Conservation (phyloP, 2,329 filamentous ascomycete species). For the Septoria linicola region DNA sequence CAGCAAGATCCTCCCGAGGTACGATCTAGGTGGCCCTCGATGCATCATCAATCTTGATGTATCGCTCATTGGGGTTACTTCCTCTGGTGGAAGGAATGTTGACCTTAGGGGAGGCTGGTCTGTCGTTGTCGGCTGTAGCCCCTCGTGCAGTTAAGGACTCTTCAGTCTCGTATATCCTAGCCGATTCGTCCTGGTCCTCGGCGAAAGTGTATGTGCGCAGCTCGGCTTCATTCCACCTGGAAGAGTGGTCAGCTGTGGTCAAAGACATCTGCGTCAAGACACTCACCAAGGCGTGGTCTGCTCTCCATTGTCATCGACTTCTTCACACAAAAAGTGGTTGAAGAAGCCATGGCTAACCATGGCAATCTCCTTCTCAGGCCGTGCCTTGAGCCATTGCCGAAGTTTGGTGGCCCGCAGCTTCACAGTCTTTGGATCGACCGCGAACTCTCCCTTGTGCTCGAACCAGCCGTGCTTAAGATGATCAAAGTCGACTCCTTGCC, state of each 20-base stretch:
- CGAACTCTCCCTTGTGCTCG: slow-evolving; percentile 32
- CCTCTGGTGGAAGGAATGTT: slow-evolving; percentile 9
- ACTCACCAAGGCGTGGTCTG: slow-evolving; percentile 35
- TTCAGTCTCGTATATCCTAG: slow-evolving; percentile 33
- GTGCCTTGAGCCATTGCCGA: slow-evolving; percentile 28
- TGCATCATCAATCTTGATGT: background rate
- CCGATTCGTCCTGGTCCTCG: slow-evolving; percentile 29
- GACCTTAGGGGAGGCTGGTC: slow-evolving; percentile 1
- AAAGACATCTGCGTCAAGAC: background rate
- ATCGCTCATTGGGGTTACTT: slow-evolving; percentile 10
- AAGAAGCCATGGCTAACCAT: slow-evolving; percentile 36
- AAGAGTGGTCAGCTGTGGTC: slow-evolving; percentile 1
- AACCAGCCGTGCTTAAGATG: slow-evolving; percentile 32
- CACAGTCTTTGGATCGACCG: slow-evolving; percentile 28
- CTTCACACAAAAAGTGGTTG: slow-evolving; percentile 33
- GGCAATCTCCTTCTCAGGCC: slow-evolving; percentile 33
- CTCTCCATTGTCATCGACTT: slow-evolving; percentile 33
- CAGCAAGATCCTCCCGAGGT: too few relatives aligned
- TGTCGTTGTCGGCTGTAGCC: slow-evolving; percentile 13
- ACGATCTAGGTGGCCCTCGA: background rate
- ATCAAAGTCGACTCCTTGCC: slow-evolving; percentile 29
- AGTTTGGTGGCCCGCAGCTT: slow-evolving; percentile 30
- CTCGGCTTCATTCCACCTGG: slow-evolving; percentile 33
- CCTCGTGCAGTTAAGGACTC: slow-evolving; percentile 22
- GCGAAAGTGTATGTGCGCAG: slow-evolving; percentile 32